A percentile compares a stretch with the other conserved stretches of the same genome.
Conservation (phyloP, 306 rosid species). For the Oemleria cerasiformis region DNA sequence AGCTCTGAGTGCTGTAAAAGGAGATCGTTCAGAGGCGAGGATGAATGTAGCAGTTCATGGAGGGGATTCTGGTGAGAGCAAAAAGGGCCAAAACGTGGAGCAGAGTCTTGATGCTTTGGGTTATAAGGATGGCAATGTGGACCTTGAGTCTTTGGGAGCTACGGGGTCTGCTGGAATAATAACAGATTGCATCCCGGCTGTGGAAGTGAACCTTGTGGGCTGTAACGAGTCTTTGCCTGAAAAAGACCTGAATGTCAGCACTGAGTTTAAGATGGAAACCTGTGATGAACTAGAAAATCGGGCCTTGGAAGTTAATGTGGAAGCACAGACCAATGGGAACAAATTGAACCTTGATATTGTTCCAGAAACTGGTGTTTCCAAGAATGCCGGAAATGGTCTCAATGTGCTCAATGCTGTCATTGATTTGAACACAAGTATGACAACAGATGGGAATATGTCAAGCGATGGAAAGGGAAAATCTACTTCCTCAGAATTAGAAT, state of each 20-base stretch:
- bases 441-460: conserved; percentile 13
- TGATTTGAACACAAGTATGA: conserved; percentile 42
- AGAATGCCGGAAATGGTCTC: conserved; percentile 17
- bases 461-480: conserved; percentile 24
- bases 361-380: conserved; percentile 14
- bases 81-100: conserved; percentile 10
- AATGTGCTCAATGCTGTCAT: conserved; percentile 41
- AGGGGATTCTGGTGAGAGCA: conserved; percentile 14
- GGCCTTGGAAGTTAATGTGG: conserved; percentile 23
- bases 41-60: conserved; percentile 17
- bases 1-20: conserved; percentile 7
- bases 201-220: conserved; percentile 15
- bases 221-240: conserved; percentile 16
- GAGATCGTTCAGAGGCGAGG: conserved; percentile 5
- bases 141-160: conserved; percentile 9
- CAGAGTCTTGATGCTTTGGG: conserved; percentile 15
- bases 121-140: conserved; percentile 8
- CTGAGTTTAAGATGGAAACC: conserved; percentile 5
- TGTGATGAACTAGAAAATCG: conserved; percentile 23
- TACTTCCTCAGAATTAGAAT: conserved; percentile 28
- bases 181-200: conserved; percentile 12
- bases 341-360: conserved; percentile 7
- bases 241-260: conserved; percentile 9
- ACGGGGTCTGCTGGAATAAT: conserved; percentile 19
- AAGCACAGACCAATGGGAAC: conserved; percentile 26